phyloP scores from a whole-genome alignment of 345 rosid species.

The Adansonia digitata region DNA sequence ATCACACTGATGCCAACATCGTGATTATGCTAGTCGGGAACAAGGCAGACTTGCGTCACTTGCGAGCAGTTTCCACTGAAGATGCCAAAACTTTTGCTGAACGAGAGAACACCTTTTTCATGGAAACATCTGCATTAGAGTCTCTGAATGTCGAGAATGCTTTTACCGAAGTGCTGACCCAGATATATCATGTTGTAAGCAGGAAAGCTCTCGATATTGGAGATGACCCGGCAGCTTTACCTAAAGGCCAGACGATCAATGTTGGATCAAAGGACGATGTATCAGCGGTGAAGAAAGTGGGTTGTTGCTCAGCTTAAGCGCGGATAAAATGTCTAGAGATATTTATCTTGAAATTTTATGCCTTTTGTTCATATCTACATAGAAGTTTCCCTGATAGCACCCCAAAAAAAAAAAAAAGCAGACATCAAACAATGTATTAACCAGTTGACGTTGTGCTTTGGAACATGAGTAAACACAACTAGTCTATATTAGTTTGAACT shows the following conservation, averaged over 20 bases:
- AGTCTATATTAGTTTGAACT: background rate
- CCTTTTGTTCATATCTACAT: constrained; percentile 13
- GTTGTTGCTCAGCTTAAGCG: constrained; percentile 61
- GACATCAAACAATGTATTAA: background rate
- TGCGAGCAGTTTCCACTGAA: constrained; percentile 67
- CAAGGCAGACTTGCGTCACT: constrained; percentile 86
- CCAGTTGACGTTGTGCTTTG: constrained; percentile 1
- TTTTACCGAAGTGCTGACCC: constrained; percentile 74
- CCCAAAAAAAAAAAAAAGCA: background rate
- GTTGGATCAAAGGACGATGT: constrained; percentile 71
- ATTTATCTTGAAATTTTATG: constrained; percentile 3
- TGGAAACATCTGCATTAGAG: constrained; percentile 90
- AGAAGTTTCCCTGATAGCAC: constrained; percentile 12
- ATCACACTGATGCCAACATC: constrained; percentile 74
- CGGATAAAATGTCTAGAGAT: background rate
- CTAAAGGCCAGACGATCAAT: constrained; percentile 69
- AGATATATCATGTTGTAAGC: constrained; percentile 73
- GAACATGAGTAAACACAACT: background rate
- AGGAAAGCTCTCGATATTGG: constrained; percentile 75
- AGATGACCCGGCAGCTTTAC: constrained; percentile 70
- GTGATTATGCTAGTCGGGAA: constrained; percentile 91
- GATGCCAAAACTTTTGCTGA: constrained; percentile 65
- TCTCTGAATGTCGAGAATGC: constrained; percentile 76
- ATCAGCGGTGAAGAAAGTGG: constrained; percentile 68
- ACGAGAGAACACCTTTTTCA: constrained; percentile 63